These are phyloP conservation scores for Lipomyces spencermartinsiae DNA, from an alignment of 805 yeast species.

Conservation along the genomic window DNA sequence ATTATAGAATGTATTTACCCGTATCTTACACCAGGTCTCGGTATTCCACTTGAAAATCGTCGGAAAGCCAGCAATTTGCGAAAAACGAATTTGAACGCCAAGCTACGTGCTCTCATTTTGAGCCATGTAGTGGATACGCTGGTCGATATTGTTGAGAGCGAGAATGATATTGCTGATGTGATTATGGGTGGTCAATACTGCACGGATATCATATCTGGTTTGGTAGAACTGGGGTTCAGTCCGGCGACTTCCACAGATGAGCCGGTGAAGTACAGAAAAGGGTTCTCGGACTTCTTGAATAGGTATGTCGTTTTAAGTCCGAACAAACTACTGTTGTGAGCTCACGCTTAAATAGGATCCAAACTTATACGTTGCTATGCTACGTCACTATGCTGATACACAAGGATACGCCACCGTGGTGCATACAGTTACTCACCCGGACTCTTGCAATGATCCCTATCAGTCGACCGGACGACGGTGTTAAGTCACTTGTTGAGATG, in stretches of 20 bases:
- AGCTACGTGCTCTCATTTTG: slow-evolving; percentile 17
- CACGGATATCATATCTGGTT: slow-evolving; percentile 42
- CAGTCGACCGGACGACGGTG: slow-evolving; percentile 67
- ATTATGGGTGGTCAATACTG: slow-evolving; percentile 43
- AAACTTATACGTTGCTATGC: slow-evolving; percentile 70
- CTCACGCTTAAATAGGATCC: slow-evolving; percentile 41
- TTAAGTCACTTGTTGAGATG: slow-evolving; percentile 75
- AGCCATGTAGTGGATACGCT: slow-evolving; percentile 30
- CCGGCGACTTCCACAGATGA: slow-evolving; percentile 25
- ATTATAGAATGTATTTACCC: slow-evolving; percentile 77
- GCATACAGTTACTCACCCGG: slow-evolving; percentile 55
- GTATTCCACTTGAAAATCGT: slow-evolving; percentile 69
- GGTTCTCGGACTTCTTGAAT: slow-evolving; percentile 18
- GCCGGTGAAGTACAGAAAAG: slow-evolving; percentile 4
- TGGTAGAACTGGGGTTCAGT: slow-evolving; percentile 42
- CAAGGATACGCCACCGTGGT: slow-evolving; percentile 55
- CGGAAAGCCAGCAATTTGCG: slow-evolving; percentile 46
- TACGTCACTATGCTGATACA: slow-evolving; percentile 65
- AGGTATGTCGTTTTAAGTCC: slow-evolving; percentile 13
- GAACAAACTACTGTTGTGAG: neutral
- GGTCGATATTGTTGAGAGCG: slow-evolving; percentile 32
- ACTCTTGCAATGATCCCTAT: slow-evolving; percentile 62
- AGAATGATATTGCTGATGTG: slow-evolving; percentile 44
- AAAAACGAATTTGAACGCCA: slow-evolving; percentile 1
- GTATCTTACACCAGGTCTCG: slow-evolving; percentile 60